These are phyloP conservation scores for Lipomyces japonicus DNA, from an alignment of 805 yeast genomes.

Conservation along the genomic window DNA sequence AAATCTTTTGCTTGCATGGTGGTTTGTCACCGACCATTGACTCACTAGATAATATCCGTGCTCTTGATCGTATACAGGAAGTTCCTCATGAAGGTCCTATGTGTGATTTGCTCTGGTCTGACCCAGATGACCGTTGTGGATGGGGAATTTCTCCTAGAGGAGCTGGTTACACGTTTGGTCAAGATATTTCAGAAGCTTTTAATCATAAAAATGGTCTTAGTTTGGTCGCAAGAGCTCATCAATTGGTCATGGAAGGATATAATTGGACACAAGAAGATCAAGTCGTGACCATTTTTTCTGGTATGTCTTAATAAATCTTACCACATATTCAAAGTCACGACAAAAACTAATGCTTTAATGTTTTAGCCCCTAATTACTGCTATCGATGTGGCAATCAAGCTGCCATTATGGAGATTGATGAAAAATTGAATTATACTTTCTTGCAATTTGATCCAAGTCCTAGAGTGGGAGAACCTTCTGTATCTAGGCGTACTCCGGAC, in stretches of 20 bases:
- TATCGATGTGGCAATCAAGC: constrained; percentile 97
- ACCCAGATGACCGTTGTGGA: constrained; percentile 69
- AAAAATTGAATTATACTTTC: constrained; percentile 79
- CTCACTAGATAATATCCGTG: constrained; percentile 87
- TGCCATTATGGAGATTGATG: constrained; percentile 78
- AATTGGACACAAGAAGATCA: constrained; percentile 84
- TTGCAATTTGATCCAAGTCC: constrained; percentile 90
- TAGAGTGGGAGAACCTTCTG: constrained; percentile 96
- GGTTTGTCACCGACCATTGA: constrained; percentile 94
- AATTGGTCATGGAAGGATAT: constrained; percentile 95
- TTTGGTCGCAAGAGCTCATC: constrained; percentile 91
- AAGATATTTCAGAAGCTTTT: constrained; percentile 88
- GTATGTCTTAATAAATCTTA: background rate
- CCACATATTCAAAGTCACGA: no score
- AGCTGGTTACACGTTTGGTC: constrained; percentile 98
- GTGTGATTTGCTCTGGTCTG: constrained; percentile 96
- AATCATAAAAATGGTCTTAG: constrained; percentile 84
- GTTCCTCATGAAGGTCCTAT: constrained; percentile 97
- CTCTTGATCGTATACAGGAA: constrained; percentile 86
- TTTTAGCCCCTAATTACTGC: constrained; percentile 92
- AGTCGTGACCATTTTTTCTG: constrained; percentile 90
- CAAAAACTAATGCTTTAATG: no score
- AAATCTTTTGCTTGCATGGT: constrained; percentile 89
- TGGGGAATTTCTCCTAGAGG: constrained; percentile 99
- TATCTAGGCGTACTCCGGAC: constrained; percentile 90